phyloP scores from a whole-genome alignment of 768 basidiomycete genomes.

The Calocera viscosa region DNA sequence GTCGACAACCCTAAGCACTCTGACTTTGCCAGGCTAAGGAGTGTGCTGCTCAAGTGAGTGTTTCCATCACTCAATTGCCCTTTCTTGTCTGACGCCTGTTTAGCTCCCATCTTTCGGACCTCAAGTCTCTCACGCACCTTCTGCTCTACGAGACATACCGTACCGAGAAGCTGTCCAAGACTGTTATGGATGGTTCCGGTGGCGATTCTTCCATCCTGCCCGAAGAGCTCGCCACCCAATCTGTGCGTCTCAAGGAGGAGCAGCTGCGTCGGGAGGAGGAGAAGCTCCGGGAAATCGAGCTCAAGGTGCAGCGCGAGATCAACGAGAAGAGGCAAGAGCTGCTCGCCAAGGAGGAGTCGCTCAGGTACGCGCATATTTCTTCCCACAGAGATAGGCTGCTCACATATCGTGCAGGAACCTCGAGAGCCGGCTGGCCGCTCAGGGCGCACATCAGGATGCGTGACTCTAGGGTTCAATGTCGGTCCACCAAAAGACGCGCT shows the following conservation, averaged over 20 bases:
- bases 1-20: slow-evolving; percentile 99
- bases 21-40: slow-evolving; percentile 89
- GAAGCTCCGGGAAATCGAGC: slow-evolving; percentile 96
- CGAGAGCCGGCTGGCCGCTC: slow-evolving; percentile 81
- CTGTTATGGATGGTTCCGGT: slow-evolving; percentile 49
- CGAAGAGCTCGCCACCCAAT: slow-evolving; percentile 93
- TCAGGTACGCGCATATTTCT: slow-evolving; percentile 41
- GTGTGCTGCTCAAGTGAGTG: slow-evolving; percentile 75
- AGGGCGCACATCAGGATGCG: slow-evolving; percentile 47
- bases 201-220: slow-evolving; percentile 86
- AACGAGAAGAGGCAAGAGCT: slow-evolving; percentile 95
- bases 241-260: slow-evolving; percentile 96
- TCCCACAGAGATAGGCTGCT: background rate
- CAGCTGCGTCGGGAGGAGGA: slow-evolving; percentile 94
- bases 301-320: slow-evolving; percentile 96
- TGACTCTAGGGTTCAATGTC: background rate
- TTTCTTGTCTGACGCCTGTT: slow-evolving; percentile 12
- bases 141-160: slow-evolving; percentile 90
- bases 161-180: slow-evolving; percentile 90
- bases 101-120: slow-evolving; percentile 86
- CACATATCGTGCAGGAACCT: slow-evolving; percentile 44
- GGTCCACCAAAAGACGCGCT: background rate
- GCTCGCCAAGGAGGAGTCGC: slow-evolving; percentile 89
- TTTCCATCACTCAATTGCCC: background rate
- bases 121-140: slow-evolving; percentile 90